These are phyloP conservation scores for Cyberlindnera mycetangii DNA, from an alignment of 805 yeast species.

Conservation along the genomic window DNA sequence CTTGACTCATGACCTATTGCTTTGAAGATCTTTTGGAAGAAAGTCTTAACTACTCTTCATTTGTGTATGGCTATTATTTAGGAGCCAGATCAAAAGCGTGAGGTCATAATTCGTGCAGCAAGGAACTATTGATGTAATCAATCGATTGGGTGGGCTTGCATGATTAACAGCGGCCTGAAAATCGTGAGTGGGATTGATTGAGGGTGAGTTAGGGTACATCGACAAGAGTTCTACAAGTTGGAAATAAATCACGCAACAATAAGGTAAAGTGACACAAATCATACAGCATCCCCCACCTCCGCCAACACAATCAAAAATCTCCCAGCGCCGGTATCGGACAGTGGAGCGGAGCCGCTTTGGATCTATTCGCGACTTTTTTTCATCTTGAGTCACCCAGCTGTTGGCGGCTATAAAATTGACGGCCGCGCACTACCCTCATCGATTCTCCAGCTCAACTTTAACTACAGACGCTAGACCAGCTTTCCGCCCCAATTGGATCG, in stretches of 20 bases:
- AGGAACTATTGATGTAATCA: neutral
- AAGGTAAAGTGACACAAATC: neutral
- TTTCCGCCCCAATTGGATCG: neutral
- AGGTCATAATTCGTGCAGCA: conserved; percentile 15
- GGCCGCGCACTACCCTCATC: neutral
- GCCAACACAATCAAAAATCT: neutral
- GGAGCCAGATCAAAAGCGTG: conserved; percentile 1
- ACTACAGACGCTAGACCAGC: neutral
- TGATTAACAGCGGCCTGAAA: no score
- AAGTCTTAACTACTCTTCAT: no score
- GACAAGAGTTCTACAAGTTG: no score
- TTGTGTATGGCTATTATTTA: neutral
- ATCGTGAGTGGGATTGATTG: no score
- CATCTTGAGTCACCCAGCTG: neutral
- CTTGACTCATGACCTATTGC: no score
- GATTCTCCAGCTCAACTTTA: neutral
- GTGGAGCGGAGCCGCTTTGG: neutral
- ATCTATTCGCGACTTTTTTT: neutral
- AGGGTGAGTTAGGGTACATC: no score
- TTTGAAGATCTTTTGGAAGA: no score
- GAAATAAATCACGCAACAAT: neutral
- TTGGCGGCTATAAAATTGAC: neutral
- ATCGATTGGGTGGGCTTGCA: neutral
- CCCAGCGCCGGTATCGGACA: conserved; percentile 4
- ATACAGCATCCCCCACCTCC: no score